These are phyloP conservation scores for Solanum raphanifolium DNA, from an alignment of 257 asterid species.

Conservation along the genomic window DNA sequence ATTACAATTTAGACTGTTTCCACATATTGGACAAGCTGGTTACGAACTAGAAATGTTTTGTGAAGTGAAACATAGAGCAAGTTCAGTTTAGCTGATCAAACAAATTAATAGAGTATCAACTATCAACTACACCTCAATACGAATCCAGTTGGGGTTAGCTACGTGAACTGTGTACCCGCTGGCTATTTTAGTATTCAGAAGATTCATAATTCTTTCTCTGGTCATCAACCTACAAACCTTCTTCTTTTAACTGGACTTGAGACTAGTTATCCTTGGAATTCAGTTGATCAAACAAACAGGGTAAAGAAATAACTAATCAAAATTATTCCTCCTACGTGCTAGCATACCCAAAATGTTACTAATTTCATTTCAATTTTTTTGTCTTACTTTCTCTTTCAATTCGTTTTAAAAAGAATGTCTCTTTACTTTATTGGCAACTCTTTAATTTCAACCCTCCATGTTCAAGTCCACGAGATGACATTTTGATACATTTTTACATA, in stretches of 20 bases:
- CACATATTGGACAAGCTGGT: not conserved
- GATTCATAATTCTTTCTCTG: not conserved
- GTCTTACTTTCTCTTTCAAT: not conserved
- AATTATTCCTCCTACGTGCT: not conserved
- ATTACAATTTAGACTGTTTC: not conserved
- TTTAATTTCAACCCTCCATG: not conserved
- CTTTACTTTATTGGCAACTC: not conserved
- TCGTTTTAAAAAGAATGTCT: not conserved
- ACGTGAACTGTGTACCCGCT: not conserved
- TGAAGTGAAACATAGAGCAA: not conserved
- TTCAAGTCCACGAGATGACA: not conserved
- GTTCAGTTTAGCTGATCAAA: not conserved
- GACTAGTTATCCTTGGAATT: not conserved
- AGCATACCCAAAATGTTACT: not conserved
- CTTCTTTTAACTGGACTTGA: not conserved
- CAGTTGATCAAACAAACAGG: not conserved
- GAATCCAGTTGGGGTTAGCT: not conserved
- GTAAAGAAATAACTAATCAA: not conserved
- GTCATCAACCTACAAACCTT: not conserved
- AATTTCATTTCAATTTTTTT: not conserved
- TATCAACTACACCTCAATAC: not conserved
- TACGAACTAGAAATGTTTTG: not conserved
- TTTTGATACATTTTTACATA: not conserved
- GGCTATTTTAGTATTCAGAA: not conserved
- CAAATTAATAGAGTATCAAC: not conserved